Base-by-base conservation (phyloP, 176 grass and related monocot species). In the Oryza officinalis region DNA sequence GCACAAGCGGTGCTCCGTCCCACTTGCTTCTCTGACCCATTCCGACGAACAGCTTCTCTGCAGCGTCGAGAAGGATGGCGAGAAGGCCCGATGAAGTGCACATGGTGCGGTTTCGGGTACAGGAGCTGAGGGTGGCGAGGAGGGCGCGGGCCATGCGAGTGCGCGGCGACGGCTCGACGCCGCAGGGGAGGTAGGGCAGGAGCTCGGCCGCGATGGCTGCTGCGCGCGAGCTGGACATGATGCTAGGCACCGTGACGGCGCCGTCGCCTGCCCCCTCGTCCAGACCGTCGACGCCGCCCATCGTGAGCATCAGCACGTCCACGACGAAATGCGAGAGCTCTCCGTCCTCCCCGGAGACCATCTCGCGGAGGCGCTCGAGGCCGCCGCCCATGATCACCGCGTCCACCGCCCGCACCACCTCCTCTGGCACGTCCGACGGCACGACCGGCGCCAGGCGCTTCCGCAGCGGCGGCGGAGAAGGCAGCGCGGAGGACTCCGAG, bases 81-180 rank as follows among this genome's bases (percentile, higher is more conserved):
- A 98, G 85, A 70, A 98, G 81, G 14, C 96, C 96, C 0, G 93
- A 93, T 40, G 85, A 61, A 6, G 96, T 87, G 91, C 96, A 98
- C 96, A 98, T 98, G 43, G 91, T 82, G 47, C 96, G 96, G 83
- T 98, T 98, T 46, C 96, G 90, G 20, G 96, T 87, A 81, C 96
- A 98, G 27, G 96, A 83, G 65, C 76, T 89, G 65, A 98, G 87
- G 70, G 92, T 80, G 61, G 87, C 90, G 57, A 98, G 89, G 65
- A 98, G 87, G 22, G 93, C 89, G 30, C 88, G 88, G 43, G 75
- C 80, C 88, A 98, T 90, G 64, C 96, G 92, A 60, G 89, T 98
- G 63, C 96, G 90, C 25, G 96, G 93, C 46, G 96, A 98, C 76
- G 93, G 94, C 87, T 98, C 96, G 32, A 84, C 77, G 80, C 92